Evolutionary conservation across 768 basidiomycete genomes (phyloP).

Genomic region (Suillus subluteus): DNA sequence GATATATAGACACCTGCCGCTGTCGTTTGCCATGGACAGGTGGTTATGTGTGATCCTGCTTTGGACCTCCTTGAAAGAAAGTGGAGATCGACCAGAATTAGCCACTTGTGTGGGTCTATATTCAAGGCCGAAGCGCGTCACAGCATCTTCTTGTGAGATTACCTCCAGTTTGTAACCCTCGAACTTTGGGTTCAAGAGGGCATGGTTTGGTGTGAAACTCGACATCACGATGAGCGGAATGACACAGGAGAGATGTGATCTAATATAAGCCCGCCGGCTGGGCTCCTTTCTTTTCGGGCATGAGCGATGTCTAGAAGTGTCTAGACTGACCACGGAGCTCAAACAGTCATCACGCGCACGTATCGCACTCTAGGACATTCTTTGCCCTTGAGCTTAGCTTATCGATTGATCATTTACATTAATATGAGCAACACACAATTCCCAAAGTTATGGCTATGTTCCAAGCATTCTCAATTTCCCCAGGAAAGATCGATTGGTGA

Average conservation of each 20-base stretch:
- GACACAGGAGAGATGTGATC: not conserved
- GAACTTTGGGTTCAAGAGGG: slow-evolving; percentile 78
- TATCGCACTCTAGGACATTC: not conserved
- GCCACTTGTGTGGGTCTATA: slow-evolving; percentile 53
- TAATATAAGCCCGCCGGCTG: not conserved
- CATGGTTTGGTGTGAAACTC: slow-evolving; percentile 48
- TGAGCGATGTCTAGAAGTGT: not conserved
- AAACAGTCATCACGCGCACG: not conserved
- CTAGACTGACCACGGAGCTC: not conserved
- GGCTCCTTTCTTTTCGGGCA: not conserved
- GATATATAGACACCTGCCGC: slow-evolving; percentile 62
- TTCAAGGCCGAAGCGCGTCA: slow-evolving; percentile 53
- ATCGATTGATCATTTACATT: not conserved
- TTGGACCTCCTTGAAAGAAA: slow-evolving; percentile 82
- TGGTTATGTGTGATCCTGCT: slow-evolving; percentile 88
- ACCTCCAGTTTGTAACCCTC: slow-evolving; percentile 81
- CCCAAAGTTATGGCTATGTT: not conserved
- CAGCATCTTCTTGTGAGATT: slow-evolving; percentile 57
- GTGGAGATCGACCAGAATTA: slow-evolving; percentile 58
- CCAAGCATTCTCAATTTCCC: not conserved
- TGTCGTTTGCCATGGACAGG: slow-evolving; percentile 52
- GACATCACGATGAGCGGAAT: slow-evolving; percentile 26
- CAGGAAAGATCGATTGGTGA: not conserved
- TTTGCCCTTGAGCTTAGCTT: not conserved
- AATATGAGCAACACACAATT: not conserved